Percentiles rank a stretch among this genome's conserved stretches.
phyloP scores from a whole-genome alignment of 2,329 filamentous ascomycete species.

The Pseudogymnoascus sp. region DNA sequence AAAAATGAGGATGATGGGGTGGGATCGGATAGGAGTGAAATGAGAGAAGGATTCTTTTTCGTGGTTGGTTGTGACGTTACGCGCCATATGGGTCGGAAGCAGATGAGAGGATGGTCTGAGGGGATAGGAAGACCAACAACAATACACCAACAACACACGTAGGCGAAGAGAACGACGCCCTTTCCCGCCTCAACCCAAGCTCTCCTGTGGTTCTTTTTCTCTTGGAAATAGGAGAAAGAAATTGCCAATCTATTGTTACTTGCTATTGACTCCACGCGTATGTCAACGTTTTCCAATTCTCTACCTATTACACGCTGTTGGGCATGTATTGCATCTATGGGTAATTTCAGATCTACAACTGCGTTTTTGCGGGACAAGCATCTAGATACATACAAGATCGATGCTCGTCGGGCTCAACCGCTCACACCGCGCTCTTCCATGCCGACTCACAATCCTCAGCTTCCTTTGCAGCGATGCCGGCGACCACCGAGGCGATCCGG shows the following conservation, averaged over 20 bases:
- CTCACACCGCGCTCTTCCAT: background rate
- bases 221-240: background rate
- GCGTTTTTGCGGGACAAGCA: background rate
- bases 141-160: background rate
- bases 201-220: background rate
- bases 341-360: slow-evolving; percentile 6
- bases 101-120: slow-evolving; percentile 3
- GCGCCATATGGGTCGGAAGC: slow-evolving; percentile 3
- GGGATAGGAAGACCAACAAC: background rate
- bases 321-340: background rate
- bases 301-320: background rate
- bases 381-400: background rate
- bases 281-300: background rate
- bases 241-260: background rate
- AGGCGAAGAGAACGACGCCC: background rate
- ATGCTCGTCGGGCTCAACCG: background rate
- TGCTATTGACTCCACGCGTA: background rate
- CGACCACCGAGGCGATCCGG: slow-evolving; percentile 3
- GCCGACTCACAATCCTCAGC: background rate
- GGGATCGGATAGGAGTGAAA: background rate
- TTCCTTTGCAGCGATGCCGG: slow-evolving; percentile 7
- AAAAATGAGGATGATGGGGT: background rate
- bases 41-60: background rate
- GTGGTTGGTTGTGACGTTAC: slow-evolving; percentile 7
- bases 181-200: background rate